Percentiles rank a stretch among this genome's conserved stretches.
phyloP scores from a whole-genome alignment of 441 rosid species.

The Aquilaria agallochum region DNA sequence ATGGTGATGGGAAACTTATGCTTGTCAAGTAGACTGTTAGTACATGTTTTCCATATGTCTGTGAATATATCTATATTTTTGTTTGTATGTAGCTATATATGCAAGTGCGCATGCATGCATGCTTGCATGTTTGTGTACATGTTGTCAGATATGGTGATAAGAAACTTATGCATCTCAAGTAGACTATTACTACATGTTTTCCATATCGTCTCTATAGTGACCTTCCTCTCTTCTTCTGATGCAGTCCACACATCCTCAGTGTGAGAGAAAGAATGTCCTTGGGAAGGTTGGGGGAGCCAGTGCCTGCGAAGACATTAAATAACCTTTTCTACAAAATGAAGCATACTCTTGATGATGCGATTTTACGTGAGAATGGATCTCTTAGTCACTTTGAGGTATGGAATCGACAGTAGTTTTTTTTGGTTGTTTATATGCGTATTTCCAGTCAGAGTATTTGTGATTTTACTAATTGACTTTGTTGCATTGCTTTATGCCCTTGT shows the following conservation, averaged over 20 bases:
- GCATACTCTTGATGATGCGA: conserved; percentile 52
- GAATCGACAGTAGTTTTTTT: neutral
- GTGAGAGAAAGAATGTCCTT: conserved; percentile 72
- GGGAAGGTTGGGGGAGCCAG: conserved; percentile 54
- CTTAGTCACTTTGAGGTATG: conserved; percentile 90
- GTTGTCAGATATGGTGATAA: neutral
- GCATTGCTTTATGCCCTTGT: too few species aligned
- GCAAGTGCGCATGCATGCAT: neutral
- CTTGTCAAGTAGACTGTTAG: too few species aligned
- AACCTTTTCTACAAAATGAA: conserved; percentile 47
- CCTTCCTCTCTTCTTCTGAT: conserved; percentile 3
- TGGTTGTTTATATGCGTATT: neutral
- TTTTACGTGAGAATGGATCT: conserved; percentile 50
- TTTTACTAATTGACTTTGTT: neutral
- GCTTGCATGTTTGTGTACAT: neutral
- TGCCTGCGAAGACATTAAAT: conserved; percentile 55
- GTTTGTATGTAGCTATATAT: too few species aligned
- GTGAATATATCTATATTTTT: too few species aligned
- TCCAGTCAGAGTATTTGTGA: too few species aligned
- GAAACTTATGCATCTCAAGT: neutral
- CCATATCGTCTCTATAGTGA: neutral
- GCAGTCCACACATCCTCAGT: conserved; percentile 77
- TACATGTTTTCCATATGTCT: too few species aligned
- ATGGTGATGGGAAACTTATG: too few species aligned
- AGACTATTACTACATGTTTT: neutral